Base-by-base conservation (phyloP, 331 rosid species). In the Ulmus americana region DNA sequence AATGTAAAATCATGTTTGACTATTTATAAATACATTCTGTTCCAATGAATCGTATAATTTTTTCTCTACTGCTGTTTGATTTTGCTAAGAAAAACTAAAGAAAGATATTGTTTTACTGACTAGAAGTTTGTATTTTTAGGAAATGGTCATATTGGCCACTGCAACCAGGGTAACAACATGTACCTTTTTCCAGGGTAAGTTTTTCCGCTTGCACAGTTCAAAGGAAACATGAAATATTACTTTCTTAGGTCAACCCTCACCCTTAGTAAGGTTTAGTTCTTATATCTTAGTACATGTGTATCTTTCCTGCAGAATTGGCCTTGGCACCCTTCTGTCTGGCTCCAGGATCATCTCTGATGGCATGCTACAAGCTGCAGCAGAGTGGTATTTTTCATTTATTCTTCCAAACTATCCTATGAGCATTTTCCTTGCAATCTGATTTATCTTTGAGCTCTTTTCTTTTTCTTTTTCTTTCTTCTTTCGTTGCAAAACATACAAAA, bases 81-180 rank as follows among this genome's bases (percentile, higher is more conserved):
- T 28, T 4, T 47, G 4, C 11, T 10, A 45, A 16, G 60, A 55
- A 56, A 38, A 46, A 8, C 47, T 12, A 52, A 48, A 40, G n/a
- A 53, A 54, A 38, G 10, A 13, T 53, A 41, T 43, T 39, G 68
- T 55, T 3, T 7, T 43, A 8, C 15, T 45, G 13, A 59, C 40
- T 67, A 35, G 39, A 64, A 40, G 63, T 68, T 63, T 28, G 39
- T 41, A 44, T 77, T 77, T 28, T 53, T 70, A 92, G 99, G 91
- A 47, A 84, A 94, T 73, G 97, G 91, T 70, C 79, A 6, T 16
- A 74, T 84, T 70, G 99, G 99, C 64, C 95, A 90, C 83, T 94
- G 95, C 85, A 94, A 94, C 84, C 99, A 94, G 75, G 99, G 99
- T 67, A 94, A 94, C 83, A 94, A 94, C 82, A 94, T 94, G 99